Base-by-base conservation (phyloP, 345 rosid species). In the Salix udensis region DNA sequence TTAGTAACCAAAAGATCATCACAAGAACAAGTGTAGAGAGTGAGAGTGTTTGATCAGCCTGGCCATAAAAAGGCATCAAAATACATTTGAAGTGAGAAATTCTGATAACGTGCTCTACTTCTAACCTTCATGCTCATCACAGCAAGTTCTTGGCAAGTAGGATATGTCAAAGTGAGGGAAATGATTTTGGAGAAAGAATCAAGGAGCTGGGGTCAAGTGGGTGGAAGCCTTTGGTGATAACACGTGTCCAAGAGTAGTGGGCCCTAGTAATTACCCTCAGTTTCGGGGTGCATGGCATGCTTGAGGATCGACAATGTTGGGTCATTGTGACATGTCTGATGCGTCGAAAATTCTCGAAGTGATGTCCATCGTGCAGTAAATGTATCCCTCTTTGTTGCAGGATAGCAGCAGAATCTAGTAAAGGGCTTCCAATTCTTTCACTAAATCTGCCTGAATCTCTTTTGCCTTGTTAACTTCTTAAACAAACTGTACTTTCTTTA, bases 81-180 rank as follows among this genome's bases (percentile, higher is more conserved):
- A 71, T 13, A 42, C 7, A 52, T 2, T 23, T 13, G 13, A 66
- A 70, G 46, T 12, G 21, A 42, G 19, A 46, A 67, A 46, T 7
- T 71, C 2, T 19, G 64, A 50, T 28, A 70, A 71, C 66, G 65
- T 31, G 48, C 19, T 55, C 21, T 46, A 11, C 2, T 30, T 67
- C 85, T 36, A 70, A 89, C 92, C 92, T 89, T 89, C 92, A 89
- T 89, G 70, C 77, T 80, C 67, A 23, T 80, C 67, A 23, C 71
- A 69, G 75, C 82, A 68, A 67, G 53, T 12, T 62, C 71, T 76
- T 72, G 85, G 69, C 26, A 46, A 81, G 28, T 72, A 68, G 71
- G 71, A 73, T 69, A 78, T 78, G 60, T 67, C 53, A 60, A 69
- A 76, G 46, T 3, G 72, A 55, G 64, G 36, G 31, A 46, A 67